These are phyloP conservation scores for Cladobotryum mycophilum DNA, from an alignment of 2,329 filamentous ascomycete genomes.

Conservation along the genomic window DNA sequence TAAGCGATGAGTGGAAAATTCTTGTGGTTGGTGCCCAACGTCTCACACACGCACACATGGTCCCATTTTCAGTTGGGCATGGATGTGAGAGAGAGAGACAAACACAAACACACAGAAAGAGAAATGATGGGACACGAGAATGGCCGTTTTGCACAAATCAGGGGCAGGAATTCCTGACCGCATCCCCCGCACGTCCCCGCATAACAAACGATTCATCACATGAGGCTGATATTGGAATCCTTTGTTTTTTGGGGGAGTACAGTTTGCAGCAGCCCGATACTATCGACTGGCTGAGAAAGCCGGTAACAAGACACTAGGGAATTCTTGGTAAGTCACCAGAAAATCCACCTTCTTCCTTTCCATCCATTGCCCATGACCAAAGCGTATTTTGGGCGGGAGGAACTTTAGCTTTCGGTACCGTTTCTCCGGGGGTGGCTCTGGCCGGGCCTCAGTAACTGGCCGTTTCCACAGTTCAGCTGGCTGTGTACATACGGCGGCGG, in stretches of 20 bases:
- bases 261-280: slow-evolving; percentile 82
- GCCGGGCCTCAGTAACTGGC: too few species aligned
- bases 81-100: slow-evolving; percentile 24
- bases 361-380: slow-evolving; percentile 4
- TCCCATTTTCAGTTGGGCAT: slow-evolving; percentile 31
- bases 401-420: too few species aligned
- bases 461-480: too few species aligned
- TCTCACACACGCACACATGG: not conserved
- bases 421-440: too few species aligned
- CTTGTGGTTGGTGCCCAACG: slow-evolving; percentile 14
- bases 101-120: not conserved
- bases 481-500: too few species aligned
- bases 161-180: not conserved
- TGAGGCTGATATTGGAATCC: slow-evolving; percentile 41
- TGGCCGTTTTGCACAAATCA: slow-evolving; percentile 7
- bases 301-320: slow-evolving; percentile 85
- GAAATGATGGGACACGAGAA: not conserved
- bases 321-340: slow-evolving; percentile 71
- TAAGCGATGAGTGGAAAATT: not conserved
- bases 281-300: slow-evolving; percentile 85
- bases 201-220: slow-evolving; percentile 25
- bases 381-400: too few species aligned
- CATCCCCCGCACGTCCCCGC: not conserved
- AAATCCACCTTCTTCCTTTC: slow-evolving; percentile 9
- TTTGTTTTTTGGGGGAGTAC: slow-evolving; percentile 16